Conservation (phyloP, 2,329 filamentous ascomycete species). For the Alternaria novae-zelandiae region DNA sequence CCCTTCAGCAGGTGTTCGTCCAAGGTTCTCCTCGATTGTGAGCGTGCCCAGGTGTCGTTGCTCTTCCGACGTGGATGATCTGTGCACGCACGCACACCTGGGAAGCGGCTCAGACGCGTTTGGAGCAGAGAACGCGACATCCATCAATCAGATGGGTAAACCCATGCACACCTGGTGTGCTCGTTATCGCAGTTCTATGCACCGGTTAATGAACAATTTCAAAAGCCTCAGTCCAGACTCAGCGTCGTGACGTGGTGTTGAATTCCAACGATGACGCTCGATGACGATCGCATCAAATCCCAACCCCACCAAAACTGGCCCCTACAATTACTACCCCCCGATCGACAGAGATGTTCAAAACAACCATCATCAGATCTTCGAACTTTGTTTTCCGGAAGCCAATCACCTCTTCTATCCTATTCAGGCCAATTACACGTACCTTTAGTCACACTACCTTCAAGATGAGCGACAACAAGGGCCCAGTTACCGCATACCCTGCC, state of each 20-base stretch:
- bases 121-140: not conserved
- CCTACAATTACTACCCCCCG: conserved; percentile 3
- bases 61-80: not conserved
- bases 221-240: not conserved
- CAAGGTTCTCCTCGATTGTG: not conserved
- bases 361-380: not conserved
- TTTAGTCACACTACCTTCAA: conserved; percentile 7
- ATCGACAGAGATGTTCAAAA: not conserved
- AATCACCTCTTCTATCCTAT: not conserved
- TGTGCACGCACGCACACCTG: not conserved
- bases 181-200: not conserved
- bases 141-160: not conserved
- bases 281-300: conserved; percentile 12
- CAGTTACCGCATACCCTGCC: conserved; percentile 25
- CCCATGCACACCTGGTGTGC: not conserved
- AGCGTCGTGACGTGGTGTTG: conserved; percentile 8
- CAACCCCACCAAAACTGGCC: conserved; percentile 5
- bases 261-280: conserved; percentile 9
- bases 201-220: not conserved
- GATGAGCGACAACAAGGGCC: conserved; percentile 21
- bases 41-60: too few species aligned
- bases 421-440: not conserved
- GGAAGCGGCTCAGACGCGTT: not conserved
- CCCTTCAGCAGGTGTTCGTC: not conserved
- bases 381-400: not conserved